Evolutionary conservation across 768 basidiomycete species (phyloP).

Genomic region (Neoboletus magnificus): DNA sequence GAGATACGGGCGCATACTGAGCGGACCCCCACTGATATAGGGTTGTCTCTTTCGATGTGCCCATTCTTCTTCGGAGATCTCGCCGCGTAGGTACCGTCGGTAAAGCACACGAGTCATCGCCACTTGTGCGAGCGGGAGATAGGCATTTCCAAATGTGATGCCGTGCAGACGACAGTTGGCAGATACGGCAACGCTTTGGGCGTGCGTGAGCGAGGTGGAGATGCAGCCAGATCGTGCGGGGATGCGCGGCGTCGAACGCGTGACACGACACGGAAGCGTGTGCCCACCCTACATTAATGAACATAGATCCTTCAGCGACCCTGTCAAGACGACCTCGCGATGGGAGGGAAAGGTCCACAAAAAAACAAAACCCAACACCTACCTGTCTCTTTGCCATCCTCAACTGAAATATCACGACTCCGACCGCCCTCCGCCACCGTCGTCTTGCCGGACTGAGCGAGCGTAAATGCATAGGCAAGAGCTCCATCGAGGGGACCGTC

Average conservation of each 20-base stretch:
- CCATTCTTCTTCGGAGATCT: constrained; percentile 53
- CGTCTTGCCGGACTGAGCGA: constrained; percentile 34
- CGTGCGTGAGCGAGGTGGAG: constrained; percentile 23
- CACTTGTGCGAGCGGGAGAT: constrained; percentile 49
- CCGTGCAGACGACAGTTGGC: constrained; percentile 39
- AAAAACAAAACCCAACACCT: constrained; percentile 1
- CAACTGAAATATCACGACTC: constrained; percentile 33
- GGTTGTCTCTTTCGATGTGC: constrained; percentile 46
- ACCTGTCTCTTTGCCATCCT: constrained; percentile 38
- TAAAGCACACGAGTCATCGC: constrained; percentile 51
- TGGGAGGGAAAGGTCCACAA: background rate
- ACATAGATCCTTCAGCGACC: background rate
- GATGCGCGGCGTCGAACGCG: constrained; percentile 32
- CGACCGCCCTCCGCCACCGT: constrained; percentile 48
- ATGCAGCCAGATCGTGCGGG: constrained; percentile 36
- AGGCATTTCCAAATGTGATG: constrained; percentile 51
- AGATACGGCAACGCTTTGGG: constrained; percentile 33
- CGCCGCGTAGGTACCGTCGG: constrained; percentile 43
- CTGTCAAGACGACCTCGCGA: background rate
- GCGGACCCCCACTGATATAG: constrained; percentile 45
- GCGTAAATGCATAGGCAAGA: constrained; percentile 31
- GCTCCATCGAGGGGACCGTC: constrained; percentile 36
- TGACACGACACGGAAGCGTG: constrained; percentile 45
- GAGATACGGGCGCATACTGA: constrained; percentile 51
- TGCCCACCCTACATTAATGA: constrained; percentile 48